phyloP scores from a whole-genome alignment of 2,329 filamentous ascomycete genomes.

The Pyrenophora teres region DNA sequence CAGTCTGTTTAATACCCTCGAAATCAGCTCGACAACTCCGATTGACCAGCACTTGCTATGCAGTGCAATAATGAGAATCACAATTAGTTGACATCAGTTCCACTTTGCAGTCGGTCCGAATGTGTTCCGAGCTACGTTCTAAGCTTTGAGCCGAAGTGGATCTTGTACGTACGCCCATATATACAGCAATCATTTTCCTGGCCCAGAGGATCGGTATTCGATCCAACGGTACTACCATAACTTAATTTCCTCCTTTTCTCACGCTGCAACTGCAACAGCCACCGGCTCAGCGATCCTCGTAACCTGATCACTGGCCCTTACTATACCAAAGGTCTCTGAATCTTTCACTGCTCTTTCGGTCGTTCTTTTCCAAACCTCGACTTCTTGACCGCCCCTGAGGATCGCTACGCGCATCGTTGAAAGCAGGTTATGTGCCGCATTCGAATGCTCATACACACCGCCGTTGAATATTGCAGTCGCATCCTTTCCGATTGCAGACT shows the following conservation, averaged over 20 bases:
- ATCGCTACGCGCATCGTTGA: conserved; percentile 50
- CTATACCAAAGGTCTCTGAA: conserved; percentile 73
- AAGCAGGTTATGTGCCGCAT: conserved; percentile 49
- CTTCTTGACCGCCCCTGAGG: conserved; percentile 46
- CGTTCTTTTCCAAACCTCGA: conserved; percentile 48
- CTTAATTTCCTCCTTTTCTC: conserved; percentile 7
- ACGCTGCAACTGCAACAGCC: conserved; percentile 80
- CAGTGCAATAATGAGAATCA: no score
- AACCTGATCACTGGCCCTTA: conserved; percentile 74
- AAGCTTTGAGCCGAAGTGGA: no score
- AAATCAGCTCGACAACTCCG: no score
- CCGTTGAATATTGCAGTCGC: conserved; percentile 49
- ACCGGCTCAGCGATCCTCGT: conserved; percentile 78
- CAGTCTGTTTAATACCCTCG: no score
- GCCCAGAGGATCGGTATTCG: no score
- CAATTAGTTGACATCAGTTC: no score
- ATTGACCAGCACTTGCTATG: no score
- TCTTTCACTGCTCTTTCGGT: conserved; percentile 61
- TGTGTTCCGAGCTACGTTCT: no score
- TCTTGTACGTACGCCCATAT: no score
- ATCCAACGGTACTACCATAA: no score
- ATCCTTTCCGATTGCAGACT: conserved; percentile 45
- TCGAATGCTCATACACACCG: conserved; percentile 48
- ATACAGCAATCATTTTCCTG: no score
- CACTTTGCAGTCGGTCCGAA: no score